These are phyloP conservation scores for Saussurea involucrata DNA, from an alignment of 129 eudicot species.

Conservation along the genomic window DNA sequence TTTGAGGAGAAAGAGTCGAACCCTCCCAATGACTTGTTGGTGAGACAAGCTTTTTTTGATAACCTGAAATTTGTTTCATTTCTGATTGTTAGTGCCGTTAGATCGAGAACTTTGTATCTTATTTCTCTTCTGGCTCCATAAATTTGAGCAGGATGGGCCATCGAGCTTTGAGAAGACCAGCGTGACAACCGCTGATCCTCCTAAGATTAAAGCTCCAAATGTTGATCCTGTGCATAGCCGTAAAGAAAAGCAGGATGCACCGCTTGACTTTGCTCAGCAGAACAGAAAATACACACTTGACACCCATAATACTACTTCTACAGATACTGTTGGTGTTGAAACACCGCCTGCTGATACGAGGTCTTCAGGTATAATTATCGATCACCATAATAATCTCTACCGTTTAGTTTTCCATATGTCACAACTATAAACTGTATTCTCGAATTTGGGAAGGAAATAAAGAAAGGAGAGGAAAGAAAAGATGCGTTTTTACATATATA, in stretches of 20 bases:
- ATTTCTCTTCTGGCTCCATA: background rate
- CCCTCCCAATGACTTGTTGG: constrained; percentile 65
- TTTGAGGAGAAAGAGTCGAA: constrained; percentile 58
- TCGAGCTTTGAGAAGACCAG: constrained; percentile 38
- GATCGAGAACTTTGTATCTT: background rate
- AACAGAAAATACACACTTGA: constrained; percentile 37
- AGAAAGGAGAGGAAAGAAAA: too few relatives aligned
- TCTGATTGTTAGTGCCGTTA: background rate
- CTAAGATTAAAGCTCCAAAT: constrained; percentile 35
- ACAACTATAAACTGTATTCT: background rate
- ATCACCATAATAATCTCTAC: background rate
- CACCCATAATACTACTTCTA: constrained; percentile 26
- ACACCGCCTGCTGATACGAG: constrained; percentile 27
- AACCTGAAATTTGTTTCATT: background rate
- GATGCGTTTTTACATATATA: background rate
- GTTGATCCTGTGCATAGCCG: constrained; percentile 27
- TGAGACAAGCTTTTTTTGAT: constrained; percentile 16
- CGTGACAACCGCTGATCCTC: constrained; percentile 36
- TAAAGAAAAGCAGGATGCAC: constrained; percentile 22
- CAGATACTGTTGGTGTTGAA: constrained; percentile 18
- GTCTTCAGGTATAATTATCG: constrained; percentile 42
- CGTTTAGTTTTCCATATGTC: background rate
- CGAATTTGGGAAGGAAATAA: background rate
- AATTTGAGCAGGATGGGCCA: constrained; percentile 57
- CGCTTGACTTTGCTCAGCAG: constrained; percentile 34